Percentiles rank a stretch among this genome's conserved stretches.
These are phyloP conservation scores for Exophiala xenobiotica DNA, from an alignment of 2,329 filamentous ascomycete species.

Conservation along the genomic window DNA sequence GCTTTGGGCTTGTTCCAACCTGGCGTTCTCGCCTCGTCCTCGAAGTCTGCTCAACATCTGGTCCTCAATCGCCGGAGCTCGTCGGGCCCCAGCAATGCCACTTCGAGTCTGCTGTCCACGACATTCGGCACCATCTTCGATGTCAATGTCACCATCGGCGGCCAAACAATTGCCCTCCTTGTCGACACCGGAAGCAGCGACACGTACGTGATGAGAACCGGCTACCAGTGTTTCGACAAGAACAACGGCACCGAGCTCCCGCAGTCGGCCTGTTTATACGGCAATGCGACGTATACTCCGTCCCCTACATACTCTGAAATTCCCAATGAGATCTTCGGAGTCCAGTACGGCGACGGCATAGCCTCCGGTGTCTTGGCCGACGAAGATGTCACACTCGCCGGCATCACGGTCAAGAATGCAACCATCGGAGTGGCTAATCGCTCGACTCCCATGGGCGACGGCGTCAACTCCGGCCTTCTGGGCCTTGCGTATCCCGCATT, in stretches of 20 bases:
- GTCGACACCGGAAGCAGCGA: constrained; percentile 52
- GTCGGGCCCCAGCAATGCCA: not conserved
- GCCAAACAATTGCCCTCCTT: constrained; percentile 38
- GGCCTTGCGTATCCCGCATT: constrained; percentile 53
- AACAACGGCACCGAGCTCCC: constrained; percentile 9
- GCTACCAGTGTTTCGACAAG: constrained; percentile 39
- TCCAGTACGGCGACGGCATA: constrained; percentile 32
- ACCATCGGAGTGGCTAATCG: constrained; percentile 49
- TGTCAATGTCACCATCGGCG: constrained; percentile 31
- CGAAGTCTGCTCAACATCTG: constrained; percentile 4
- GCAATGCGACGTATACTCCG: constrained; percentile 22
- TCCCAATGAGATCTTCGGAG: constrained; percentile 28
- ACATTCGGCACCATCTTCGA: constrained; percentile 14
- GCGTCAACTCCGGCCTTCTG: constrained; percentile 49
- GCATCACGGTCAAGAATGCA: constrained; percentile 37
- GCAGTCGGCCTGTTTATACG: constrained; percentile 27
- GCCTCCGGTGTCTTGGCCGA: constrained; percentile 29
- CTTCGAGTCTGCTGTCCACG: constrained; percentile 1
- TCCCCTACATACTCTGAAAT: constrained; percentile 26
- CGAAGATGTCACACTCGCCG: constrained; percentile 31
- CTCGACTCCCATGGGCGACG: constrained; percentile 47
- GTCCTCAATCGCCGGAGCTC: constrained; percentile 5
- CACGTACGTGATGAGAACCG: constrained; percentile 43
- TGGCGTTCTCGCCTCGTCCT: not conserved
- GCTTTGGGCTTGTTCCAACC: not conserved